A percentile compares a stretch with the other conserved stretches of the same genome.
Conservation (phyloP, 257 asterid species). For the Ophiorrhiza pumila region DNA sequence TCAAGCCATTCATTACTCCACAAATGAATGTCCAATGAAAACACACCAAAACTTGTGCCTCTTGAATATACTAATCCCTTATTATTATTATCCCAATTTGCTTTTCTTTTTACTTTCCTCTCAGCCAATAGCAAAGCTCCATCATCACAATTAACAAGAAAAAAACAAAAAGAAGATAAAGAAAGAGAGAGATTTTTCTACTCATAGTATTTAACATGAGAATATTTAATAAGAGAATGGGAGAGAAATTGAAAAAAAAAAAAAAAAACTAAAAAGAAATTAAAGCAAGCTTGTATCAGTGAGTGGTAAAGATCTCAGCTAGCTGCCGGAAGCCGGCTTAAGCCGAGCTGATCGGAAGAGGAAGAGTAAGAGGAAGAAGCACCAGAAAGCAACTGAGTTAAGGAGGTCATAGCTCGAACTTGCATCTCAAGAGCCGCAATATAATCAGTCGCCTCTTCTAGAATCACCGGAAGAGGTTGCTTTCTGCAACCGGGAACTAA, state of each 20-base stretch:
- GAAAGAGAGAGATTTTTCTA: no score
- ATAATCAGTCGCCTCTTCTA: slow-evolving; percentile 86
- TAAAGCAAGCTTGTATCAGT: slow-evolving; percentile 6
- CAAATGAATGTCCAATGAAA: no score
- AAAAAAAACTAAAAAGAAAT: slow-evolving; percentile 16
- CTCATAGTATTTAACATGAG: neutral
- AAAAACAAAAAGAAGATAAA: neutral
- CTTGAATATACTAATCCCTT: no score
- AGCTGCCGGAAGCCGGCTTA: slow-evolving; percentile 34
- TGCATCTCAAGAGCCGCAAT: slow-evolving; percentile 97
- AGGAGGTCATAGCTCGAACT: slow-evolving; percentile 87
- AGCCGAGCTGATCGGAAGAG: slow-evolving; percentile 30
- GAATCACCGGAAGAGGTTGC: slow-evolving; percentile 74
- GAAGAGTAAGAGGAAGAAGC: slow-evolving; percentile 30
- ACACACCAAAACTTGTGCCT: no score
- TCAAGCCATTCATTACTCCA: no score
- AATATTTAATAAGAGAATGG: slow-evolving; percentile 19
- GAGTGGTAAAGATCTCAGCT: slow-evolving; percentile 21
- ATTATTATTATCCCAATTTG: no score
- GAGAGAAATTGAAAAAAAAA: slow-evolving; percentile 1
- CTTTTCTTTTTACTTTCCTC: no score
- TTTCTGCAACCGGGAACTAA: slow-evolving; percentile 92
- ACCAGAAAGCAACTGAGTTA: slow-evolving; percentile 74
- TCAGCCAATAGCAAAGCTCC: no score
- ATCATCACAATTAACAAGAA: neutral